Evolutionary conservation across 225 moss, liverwort and hornwort genomes (phyloP).

Genomic region (Marchantia paleacea): DNA sequence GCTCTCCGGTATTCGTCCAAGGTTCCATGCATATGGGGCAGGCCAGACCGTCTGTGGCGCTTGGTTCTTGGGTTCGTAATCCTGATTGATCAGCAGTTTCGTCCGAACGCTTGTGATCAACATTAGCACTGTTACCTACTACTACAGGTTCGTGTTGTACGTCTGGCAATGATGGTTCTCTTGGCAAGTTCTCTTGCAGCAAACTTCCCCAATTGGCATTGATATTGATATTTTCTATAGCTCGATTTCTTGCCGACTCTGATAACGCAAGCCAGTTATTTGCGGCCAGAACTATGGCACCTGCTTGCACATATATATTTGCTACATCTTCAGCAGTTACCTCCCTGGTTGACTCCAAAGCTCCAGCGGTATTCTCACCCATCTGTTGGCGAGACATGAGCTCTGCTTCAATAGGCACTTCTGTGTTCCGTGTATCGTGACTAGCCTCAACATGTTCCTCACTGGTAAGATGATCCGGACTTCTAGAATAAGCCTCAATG

Average conservation of each 20-base stretch:
- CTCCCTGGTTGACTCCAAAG: not conserved
- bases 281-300: slow-evolving; percentile 14
- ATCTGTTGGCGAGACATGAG: not conserved
- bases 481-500: slow-evolving; percentile 10
- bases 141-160: not conserved
- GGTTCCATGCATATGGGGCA: slow-evolving; percentile 93
- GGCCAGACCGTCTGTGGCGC: slow-evolving; percentile 11
- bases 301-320: slow-evolving; percentile 19
- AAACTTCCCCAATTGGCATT: slow-evolving; percentile 19
- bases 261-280: slow-evolving; percentile 9
- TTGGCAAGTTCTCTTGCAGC: not conserved
- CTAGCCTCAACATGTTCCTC: not conserved
- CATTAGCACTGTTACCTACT: not conserved
- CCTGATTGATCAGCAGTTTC: slow-evolving; percentile 4
- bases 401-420: not conserved
- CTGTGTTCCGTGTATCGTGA: not conserved
- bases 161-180: not conserved
- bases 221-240: slow-evolving; percentile 1
- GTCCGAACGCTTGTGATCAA: not conserved
- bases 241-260: slow-evolving; percentile 13
- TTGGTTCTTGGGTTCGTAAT: slow-evolving; percentile 1
- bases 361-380: not conserved
- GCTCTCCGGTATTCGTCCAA: slow-evolving; percentile 72
- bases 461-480: slow-evolving; percentile 4
- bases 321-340: slow-evolving; percentile 5